Percentiles rank a stretch among this genome's conserved stretches.
These are phyloP conservation scores for Rhododendron kiyosumense DNA, from an alignment of 148 eudicot species.

Conservation along the genomic window DNA sequence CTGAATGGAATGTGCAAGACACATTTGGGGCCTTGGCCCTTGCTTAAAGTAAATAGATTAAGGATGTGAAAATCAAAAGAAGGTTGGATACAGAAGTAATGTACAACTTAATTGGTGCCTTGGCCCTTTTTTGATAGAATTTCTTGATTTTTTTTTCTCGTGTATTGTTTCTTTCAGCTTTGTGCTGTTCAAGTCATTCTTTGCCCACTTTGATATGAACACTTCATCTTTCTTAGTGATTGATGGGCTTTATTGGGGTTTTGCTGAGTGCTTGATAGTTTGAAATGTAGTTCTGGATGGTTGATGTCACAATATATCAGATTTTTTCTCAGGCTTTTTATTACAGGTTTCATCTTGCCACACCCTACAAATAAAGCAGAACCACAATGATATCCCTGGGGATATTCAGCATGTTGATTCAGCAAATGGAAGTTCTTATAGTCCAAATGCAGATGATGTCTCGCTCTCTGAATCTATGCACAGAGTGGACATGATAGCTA, in stretches of 20 bases:
- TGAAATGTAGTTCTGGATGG: not conserved
- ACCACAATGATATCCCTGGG: conserved; percentile 25
- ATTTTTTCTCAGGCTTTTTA: not conserved
- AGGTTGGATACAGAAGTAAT: not conserved
- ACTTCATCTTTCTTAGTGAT: not conserved
- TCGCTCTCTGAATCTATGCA: conserved; percentile 31
- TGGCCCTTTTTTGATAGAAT: not conserved
- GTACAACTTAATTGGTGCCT: not conserved
- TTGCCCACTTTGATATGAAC: not conserved
- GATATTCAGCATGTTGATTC: conserved; percentile 26
- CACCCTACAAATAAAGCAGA: conserved; percentile 22
- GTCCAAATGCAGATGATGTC: conserved; percentile 26
- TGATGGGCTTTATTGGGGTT: not conserved
- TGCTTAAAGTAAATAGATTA: not conserved
- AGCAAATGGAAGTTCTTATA: conserved; percentile 20
- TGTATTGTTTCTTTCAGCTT: not conserved
- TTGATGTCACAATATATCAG: not conserved
- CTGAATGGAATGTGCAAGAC: not conserved
- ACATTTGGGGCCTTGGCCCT: not conserved
- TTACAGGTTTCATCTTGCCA: conserved; percentile 29
- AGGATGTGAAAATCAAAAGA: not conserved
- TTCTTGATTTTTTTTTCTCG: not conserved
- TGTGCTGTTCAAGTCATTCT: not conserved
- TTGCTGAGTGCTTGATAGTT: not conserved
- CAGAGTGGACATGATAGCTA: conserved; percentile 23